A percentile compares a stretch with the other conserved stretches of the same genome.
Conservation (phyloP, 2,329 filamentous ascomycete genomes). For the Botrytis byssoidea region DNA sequence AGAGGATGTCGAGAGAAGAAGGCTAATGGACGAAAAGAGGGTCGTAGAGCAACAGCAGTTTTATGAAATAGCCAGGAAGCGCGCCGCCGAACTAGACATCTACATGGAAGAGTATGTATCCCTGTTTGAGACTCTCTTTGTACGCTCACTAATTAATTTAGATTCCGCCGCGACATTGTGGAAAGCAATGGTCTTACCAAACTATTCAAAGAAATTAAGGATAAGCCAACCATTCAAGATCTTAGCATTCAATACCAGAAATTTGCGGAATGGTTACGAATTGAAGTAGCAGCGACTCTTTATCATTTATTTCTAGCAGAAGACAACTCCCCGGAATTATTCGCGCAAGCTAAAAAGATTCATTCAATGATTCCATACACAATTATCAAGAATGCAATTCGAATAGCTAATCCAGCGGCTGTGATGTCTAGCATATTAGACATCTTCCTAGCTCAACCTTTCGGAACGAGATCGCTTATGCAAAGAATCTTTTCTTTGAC, state of each 20-base stretch:
- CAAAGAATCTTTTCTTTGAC: constrained; percentile 94
- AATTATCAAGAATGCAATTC: constrained; percentile 92
- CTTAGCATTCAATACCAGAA: constrained; percentile 95
- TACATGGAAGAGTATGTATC: constrained; percentile 87
- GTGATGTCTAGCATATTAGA: constrained; percentile 97
- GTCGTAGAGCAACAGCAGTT: constrained; percentile 92
- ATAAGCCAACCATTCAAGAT: constrained; percentile 83
- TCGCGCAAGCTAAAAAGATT: constrained; percentile 89
- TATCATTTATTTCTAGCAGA: constrained; percentile 97
- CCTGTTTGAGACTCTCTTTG: not conserved
- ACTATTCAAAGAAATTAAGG: constrained; percentile 88
- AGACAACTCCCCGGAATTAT: constrained; percentile 95
- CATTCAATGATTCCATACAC: constrained; percentile 93
- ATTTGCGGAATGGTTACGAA: constrained; percentile 96
- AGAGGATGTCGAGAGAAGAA: constrained; percentile 75
- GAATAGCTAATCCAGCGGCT: constrained; percentile 91
- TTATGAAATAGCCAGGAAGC: constrained; percentile 89
- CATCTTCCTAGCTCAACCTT: constrained; percentile 92
- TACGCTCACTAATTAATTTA: constrained; percentile 35
- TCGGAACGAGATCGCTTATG: constrained; percentile 83
- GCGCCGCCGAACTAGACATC: constrained; percentile 88
- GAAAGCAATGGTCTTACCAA: constrained; percentile 81
- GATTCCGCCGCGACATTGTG: constrained; percentile 66
- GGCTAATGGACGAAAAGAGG: constrained; percentile 80
- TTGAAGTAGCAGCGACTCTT: constrained; percentile 93